These are phyloP conservation scores for Verticillium nonalfalfae DNA, from an alignment of 2,329 filamentous ascomycete species.

Conservation along the genomic window DNA sequence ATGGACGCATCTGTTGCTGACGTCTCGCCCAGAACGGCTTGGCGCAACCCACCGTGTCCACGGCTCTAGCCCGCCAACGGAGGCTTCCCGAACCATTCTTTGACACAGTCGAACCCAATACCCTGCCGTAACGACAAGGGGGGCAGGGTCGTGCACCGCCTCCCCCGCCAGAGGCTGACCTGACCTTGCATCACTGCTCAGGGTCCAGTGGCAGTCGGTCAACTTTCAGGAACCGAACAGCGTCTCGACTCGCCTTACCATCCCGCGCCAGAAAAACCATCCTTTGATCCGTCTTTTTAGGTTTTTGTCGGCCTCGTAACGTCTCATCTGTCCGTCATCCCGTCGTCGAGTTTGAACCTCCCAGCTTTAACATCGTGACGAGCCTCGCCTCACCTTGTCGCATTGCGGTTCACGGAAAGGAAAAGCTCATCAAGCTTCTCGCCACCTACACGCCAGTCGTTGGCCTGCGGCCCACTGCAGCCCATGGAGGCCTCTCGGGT, in stretches of 20 bases:
- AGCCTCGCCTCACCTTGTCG: not conserved
- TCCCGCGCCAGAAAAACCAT: not conserved
- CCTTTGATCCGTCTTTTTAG: not conserved
- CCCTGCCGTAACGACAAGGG: not conserved
- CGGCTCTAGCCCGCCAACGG: not conserved
- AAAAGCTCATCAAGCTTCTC: not conserved
- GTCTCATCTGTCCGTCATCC: not conserved
- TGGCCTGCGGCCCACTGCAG: not conserved
- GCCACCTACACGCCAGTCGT: not conserved
- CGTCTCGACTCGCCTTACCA: not conserved
- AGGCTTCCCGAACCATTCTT: not conserved
- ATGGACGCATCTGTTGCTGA: not conserved
- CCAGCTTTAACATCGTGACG: not conserved
- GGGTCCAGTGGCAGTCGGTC: not conserved
- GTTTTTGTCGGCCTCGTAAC: not conserved
- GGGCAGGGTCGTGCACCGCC: not conserved
- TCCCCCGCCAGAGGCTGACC: conserved; percentile 1
- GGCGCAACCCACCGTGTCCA: not conserved
- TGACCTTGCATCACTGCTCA: not conserved
- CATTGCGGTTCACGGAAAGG: not conserved
- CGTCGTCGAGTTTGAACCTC: not conserved
- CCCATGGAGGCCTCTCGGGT: not conserved
- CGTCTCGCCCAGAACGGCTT: not conserved
- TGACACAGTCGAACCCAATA: not conserved
- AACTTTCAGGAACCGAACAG: not conserved